A percentile compares a stretch with the other conserved stretches of the same genome.
phyloP scores from a whole-genome alignment of 73 alveolate genomes.

The Tetrahymena elliotti region DNA sequence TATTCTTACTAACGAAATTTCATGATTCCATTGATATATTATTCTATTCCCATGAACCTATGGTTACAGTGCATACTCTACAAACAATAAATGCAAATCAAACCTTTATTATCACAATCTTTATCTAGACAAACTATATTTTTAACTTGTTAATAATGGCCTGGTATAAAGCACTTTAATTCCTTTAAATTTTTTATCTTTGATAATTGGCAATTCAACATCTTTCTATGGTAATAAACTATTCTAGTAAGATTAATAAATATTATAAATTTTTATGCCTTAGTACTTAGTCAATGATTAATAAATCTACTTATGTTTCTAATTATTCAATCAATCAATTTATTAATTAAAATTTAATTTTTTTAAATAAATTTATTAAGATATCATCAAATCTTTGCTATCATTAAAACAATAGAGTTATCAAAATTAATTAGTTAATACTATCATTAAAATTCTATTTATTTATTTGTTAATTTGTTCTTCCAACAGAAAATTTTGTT shows the following conservation, averaged over 20 bases:
- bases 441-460: background rate
- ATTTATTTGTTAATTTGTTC: background rate
- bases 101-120: background rate
- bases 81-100: background rate
- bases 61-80: background rate
- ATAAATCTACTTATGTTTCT: background rate
- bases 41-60: background rate
- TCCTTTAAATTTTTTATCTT: background rate
- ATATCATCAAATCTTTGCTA: background rate
- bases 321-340: no score
- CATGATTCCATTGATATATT: background rate
- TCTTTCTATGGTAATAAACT: background rate
- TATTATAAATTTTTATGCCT: background rate
- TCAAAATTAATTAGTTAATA: background rate
- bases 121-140: background rate
- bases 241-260: background rate
- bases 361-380: background rate
- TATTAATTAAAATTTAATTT: background rate
- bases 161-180: background rate
- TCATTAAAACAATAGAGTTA: background rate
- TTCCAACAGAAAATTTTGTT: background rate
- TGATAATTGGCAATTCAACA: background rate
- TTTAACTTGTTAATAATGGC: background rate
- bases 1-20: background rate
- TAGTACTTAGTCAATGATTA: background rate